Conservation (phyloP, 495 filamentous ascomycete genomes). For the Pseudevernia furfuracea region DNA sequence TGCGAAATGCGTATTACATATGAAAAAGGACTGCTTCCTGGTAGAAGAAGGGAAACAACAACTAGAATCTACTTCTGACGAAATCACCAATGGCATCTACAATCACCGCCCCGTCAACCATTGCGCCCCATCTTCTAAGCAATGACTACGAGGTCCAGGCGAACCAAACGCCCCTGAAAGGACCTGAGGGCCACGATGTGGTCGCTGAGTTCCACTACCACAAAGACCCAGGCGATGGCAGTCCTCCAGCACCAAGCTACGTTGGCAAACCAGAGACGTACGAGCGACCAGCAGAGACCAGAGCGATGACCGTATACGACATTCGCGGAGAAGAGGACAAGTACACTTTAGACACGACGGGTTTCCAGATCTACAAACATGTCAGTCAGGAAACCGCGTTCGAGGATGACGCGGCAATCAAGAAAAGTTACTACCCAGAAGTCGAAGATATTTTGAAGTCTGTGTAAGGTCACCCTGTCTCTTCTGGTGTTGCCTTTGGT, state of each 20-base stretch:
- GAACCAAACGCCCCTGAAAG: neutral
- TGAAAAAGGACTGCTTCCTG: neutral
- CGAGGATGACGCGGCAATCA: slow-evolving; percentile 60
- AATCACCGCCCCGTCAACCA: slow-evolving; percentile 13
- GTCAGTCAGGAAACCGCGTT: slow-evolving; percentile 43
- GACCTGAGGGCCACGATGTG: slow-evolving; percentile 28
- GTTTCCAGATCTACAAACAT: slow-evolving; percentile 46
- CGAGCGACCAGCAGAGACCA: slow-evolving; percentile 33
- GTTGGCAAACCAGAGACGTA: slow-evolving; percentile 45
- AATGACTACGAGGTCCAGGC: slow-evolving; percentile 7
- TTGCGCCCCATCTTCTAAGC: slow-evolving; percentile 14
- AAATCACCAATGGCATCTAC: slow-evolving; percentile 15
- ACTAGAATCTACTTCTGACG: neutral
- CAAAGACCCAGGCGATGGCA: slow-evolving; percentile 53
- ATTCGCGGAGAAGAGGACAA: slow-evolving; percentile 44
- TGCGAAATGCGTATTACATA: neutral
- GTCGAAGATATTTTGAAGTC: slow-evolving; percentile 58
- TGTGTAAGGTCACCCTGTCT: slow-evolving; percentile 34
- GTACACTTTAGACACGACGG: slow-evolving; percentile 42
- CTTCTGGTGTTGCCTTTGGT: neutral
- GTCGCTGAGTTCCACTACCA: slow-evolving; percentile 52
- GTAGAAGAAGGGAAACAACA: neutral
- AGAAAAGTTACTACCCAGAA: slow-evolving; percentile 57
- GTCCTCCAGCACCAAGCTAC: slow-evolving; percentile 44
- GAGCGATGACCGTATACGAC: slow-evolving; percentile 38